These are phyloP conservation scores for Suhomyces anneliseae DNA, from an alignment of 1,139 yeast species.

Conservation along the genomic window DNA sequence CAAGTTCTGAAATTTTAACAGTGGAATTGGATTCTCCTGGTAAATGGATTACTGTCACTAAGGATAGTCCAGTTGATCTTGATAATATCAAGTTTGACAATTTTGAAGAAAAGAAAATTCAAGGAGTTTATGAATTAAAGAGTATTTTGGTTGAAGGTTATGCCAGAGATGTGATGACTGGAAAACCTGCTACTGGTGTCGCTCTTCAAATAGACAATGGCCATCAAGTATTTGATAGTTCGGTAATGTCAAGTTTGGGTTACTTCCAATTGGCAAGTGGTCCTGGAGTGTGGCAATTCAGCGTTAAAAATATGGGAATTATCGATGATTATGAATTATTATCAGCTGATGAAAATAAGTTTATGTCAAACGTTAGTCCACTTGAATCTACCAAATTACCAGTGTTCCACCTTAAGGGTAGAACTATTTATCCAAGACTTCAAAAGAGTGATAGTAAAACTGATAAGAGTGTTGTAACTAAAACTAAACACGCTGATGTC, in stretches of 20 bases:
- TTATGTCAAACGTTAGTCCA: slow-evolving; percentile 24
- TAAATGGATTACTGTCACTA: slow-evolving; percentile 62
- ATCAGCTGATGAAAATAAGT: slow-evolving; percentile 33
- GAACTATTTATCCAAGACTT: slow-evolving; percentile 39
- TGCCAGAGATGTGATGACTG: slow-evolving; percentile 46
- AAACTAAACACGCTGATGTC: slow-evolving; percentile 52
- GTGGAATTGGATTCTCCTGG: slow-evolving; percentile 63
- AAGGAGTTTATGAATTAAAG: slow-evolving; percentile 33
- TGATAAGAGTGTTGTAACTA: neutral
- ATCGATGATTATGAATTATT: slow-evolving; percentile 41
- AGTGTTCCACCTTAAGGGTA: slow-evolving; percentile 47
- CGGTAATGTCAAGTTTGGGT: slow-evolving; percentile 71
- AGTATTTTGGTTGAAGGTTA: slow-evolving; percentile 70
- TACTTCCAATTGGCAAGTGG: slow-evolving; percentile 70
- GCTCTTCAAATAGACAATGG: slow-evolving; percentile 38
- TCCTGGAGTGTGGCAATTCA: slow-evolving; percentile 66
- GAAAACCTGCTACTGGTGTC: slow-evolving; percentile 51
- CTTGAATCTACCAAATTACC: slow-evolving; percentile 22
- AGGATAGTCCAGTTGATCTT: slow-evolving; percentile 53
- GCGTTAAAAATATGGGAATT: slow-evolving; percentile 43
- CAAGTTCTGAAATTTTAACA: slow-evolving; percentile 51
- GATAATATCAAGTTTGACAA: slow-evolving; percentile 55
- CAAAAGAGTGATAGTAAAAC: slow-evolving; percentile 35
- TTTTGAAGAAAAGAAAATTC: slow-evolving; percentile 15
- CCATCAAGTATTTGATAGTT: slow-evolving; percentile 47